Base-by-base conservation (phyloP, 805 yeast species). In the Spathaspora gorwiae region DNA sequence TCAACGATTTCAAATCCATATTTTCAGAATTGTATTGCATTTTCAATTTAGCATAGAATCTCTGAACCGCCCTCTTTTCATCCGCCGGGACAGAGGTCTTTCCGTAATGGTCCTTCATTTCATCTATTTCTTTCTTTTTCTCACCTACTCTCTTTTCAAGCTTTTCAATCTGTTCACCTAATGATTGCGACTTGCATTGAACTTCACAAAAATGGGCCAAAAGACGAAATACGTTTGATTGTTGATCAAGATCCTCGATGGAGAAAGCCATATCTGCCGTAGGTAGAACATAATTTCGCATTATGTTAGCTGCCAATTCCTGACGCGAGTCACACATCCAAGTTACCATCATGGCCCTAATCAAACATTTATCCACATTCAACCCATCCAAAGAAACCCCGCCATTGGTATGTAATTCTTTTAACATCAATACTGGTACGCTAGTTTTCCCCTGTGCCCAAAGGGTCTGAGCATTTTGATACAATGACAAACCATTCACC, bases 271-370 rank as follows among this genome's bases (percentile, higher is more conserved):
- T 55, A 1, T 50, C 40, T 4, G 60, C 65, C n/a, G 76, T 72
- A 1, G 79, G 75, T 6, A 70, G 64, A 13, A 88, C 80, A 55
- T 83, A 84, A 6, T 72, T 66, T 1, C 65, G 61, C 75, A 83
- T 73, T 1, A 90, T 80, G 2, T 65, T 65, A 1, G 76, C 69
- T 0, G 89, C 78, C 9, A 82, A 70, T 47, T 84, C 95, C 48
- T 82, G 83, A 33, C 85, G 75, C 0, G 95, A 84, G 39, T 74
- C 78, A 0, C 87, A 74, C 32, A 80, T 64, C 97, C 97, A 90
- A 39, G 77, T 72, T 0, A 83, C 83, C 35, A 85, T 10, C 73
- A 72, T 52, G 53, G 78, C 50, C 62, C 55, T 51, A 4, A 70
- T 51, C n/a, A 62, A 50, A n/a, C 54, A 46, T 24, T 44, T 34